Evolutionary conservation across 331 rosid species (phyloP).

Genomic region (Erythrophleum ivorense): DNA sequence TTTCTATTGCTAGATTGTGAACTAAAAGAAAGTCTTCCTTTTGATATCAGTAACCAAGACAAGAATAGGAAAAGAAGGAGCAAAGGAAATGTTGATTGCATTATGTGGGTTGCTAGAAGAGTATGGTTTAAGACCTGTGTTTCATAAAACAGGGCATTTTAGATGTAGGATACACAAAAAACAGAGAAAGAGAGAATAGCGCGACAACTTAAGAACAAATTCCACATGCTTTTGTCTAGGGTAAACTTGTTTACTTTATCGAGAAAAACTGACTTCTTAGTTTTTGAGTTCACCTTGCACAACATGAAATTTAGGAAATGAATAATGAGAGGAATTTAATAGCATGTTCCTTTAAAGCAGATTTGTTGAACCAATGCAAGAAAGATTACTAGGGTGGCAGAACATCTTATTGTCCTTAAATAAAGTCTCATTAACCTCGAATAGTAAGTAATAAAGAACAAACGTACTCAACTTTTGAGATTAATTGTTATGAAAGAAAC

Average conservation of each 20-base stretch:
- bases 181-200: background rate
- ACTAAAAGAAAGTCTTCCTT: background rate
- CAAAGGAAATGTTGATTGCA: background rate
- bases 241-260: background rate
- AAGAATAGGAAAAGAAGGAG: background rate
- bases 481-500: constrained; percentile 4
- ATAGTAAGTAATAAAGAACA: background rate
- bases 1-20: too few relatives aligned
- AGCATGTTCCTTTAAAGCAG: background rate
- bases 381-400: background rate
- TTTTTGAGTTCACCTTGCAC: background rate
- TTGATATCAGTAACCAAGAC: background rate
- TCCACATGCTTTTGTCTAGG: constrained; percentile 11
- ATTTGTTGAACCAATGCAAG: background rate
- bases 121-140: constrained; percentile 13
- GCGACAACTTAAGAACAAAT: background rate
- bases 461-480: background rate
- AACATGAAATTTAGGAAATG: background rate
- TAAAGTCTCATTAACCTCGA: background rate
- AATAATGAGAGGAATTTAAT: background rate
- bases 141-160: constrained; percentile 32
- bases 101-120: background rate
- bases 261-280: too few relatives aligned
- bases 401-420: background rate
- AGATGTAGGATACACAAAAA: constrained; percentile 11